Conservation (phyloP, 2,329 filamentous ascomycete genomes). For the Penicillium oxalicum region DNA sequence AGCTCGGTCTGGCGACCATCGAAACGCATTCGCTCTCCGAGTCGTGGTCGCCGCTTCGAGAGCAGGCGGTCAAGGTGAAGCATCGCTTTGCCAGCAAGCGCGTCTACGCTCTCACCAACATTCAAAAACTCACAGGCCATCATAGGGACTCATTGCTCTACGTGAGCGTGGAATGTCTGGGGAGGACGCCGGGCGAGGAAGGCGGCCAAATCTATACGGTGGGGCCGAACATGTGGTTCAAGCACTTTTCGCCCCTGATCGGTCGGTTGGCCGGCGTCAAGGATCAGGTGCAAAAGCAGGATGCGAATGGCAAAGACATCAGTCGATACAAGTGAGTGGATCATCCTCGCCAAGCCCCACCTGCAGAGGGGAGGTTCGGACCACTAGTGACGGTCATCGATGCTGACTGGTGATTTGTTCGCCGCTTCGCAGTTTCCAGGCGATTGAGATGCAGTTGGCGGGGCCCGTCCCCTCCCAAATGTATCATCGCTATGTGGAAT, state of each 20-base stretch:
- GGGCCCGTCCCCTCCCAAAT: slow-evolving; percentile 74
- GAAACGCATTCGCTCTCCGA: slow-evolving; percentile 55
- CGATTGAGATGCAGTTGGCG: slow-evolving; percentile 79
- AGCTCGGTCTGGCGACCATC: slow-evolving; percentile 78
- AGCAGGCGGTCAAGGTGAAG: slow-evolving; percentile 64
- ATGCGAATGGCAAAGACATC: slow-evolving; percentile 48
- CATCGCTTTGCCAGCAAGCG: slow-evolving; percentile 78
- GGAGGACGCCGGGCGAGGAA: slow-evolving; percentile 61
- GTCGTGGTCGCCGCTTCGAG: slow-evolving; percentile 62
- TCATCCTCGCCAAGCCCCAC: too few relatives aligned
- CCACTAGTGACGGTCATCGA: not conserved
- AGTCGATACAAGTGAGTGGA: slow-evolving; percentile 68
- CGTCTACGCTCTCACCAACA: slow-evolving; percentile 68
- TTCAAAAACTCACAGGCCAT: slow-evolving; percentile 55
- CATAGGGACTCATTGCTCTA: slow-evolving; percentile 62
- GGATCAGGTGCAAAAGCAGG: slow-evolving; percentile 54
- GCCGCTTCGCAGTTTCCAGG: slow-evolving; percentile 65
- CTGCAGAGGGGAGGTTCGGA: too few relatives aligned
- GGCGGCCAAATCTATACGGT: slow-evolving; percentile 69
- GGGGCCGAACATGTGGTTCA: slow-evolving; percentile 69
- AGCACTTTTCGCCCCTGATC: slow-evolving; percentile 84
- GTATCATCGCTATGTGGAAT: slow-evolving; percentile 91
- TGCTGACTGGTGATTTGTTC: slow-evolving; percentile 1
- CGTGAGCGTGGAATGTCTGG: slow-evolving; percentile 72
- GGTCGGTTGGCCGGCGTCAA: slow-evolving; percentile 71